Conservation (phyloP, 257 asterid genomes). For the Anisodus tanguticus region DNA sequence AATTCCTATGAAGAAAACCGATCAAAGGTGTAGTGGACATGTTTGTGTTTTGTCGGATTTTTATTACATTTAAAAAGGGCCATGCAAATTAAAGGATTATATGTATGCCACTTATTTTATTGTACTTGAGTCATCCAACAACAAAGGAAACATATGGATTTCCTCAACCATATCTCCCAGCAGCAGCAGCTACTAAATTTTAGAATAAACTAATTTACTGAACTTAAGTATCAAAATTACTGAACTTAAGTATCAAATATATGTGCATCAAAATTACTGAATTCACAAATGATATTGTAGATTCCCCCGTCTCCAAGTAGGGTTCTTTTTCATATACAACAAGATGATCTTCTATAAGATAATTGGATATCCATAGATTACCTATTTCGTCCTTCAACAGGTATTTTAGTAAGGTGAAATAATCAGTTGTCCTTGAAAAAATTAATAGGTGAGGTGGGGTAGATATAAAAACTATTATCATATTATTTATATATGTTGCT, state of each 20-base stretch:
- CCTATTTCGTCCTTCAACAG: background rate
- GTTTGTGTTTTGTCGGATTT: slow-evolving; percentile 36
- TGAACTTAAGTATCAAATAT: too few relatives aligned
- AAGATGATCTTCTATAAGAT: too few relatives aligned
- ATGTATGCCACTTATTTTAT: background rate
- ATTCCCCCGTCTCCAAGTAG: too few relatives aligned
- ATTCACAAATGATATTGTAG: too few relatives aligned
- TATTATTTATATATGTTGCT: too few relatives aligned
- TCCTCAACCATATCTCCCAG: background rate
- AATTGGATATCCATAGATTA: background rate
- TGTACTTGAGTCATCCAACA: slow-evolving; percentile 30
- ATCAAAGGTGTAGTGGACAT: slow-evolving; percentile 32
- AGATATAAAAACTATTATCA: too few relatives aligned
- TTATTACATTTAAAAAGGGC: slow-evolving; percentile 21
- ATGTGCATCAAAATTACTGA: too few relatives aligned
- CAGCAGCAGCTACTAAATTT: too few relatives aligned
- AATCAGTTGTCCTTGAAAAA: background rate
- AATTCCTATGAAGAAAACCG: slow-evolving; percentile 32
- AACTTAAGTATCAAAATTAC: too few relatives aligned
- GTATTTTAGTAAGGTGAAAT: background rate
- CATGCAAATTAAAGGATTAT: slow-evolving; percentile 1
- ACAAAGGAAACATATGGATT: background rate
- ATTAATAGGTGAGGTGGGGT: too few relatives aligned
- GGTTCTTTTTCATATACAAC: too few relatives aligned
- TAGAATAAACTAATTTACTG: too few relatives aligned